Percentiles rank a stretch among this genome's conserved stretches.
These are phyloP conservation scores for Melampsora larici-populina DNA, from an alignment of 1,284 basidiomycete genomes.

Conservation along the genomic window DNA sequence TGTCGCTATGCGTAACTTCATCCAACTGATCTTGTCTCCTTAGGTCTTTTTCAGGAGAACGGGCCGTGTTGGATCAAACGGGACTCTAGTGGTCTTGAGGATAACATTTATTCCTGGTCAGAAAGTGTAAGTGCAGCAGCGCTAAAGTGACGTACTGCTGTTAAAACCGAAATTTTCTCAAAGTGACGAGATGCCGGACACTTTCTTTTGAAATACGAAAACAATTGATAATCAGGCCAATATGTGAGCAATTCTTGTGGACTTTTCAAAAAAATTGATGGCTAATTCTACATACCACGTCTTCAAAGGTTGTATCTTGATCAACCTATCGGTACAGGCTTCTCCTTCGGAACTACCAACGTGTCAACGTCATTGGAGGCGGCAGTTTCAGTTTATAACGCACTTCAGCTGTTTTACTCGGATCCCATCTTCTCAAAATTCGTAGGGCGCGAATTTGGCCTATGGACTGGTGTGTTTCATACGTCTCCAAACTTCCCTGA, in stretches of 20 bases:
- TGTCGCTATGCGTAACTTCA: too few species aligned
- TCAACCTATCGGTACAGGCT: slow-evolving; percentile 31
- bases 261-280: not conserved
- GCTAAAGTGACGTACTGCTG: too few species aligned
- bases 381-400: slow-evolving; percentile 16
- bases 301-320: slow-evolving; percentile 31
- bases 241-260: slow-evolving; percentile 20
- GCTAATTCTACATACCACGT: not conserved
- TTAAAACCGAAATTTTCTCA: too few species aligned
- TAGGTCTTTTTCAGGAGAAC: slow-evolving; percentile 38
- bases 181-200: too few species aligned
- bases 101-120: slow-evolving; percentile 28
- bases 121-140: too few species aligned
- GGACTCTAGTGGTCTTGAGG: slow-evolving; percentile 25
- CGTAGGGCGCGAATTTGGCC: slow-evolving; percentile 17
- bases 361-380: slow-evolving; percentile 5
- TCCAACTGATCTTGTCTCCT: not conserved
- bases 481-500: too few species aligned
- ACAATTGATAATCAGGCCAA: slow-evolving; percentile 15
- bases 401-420: slow-evolving; percentile 25
- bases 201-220: too few species aligned
- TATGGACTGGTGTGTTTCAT: too few species aligned
- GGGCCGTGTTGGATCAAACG: slow-evolving; percentile 34
- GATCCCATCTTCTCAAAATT: slow-evolving; percentile 21
- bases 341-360: slow-evolving; percentile 8